Conservation (phyloP, 306 rosid genomes). For the Astragalus glycyphyllos region DNA sequence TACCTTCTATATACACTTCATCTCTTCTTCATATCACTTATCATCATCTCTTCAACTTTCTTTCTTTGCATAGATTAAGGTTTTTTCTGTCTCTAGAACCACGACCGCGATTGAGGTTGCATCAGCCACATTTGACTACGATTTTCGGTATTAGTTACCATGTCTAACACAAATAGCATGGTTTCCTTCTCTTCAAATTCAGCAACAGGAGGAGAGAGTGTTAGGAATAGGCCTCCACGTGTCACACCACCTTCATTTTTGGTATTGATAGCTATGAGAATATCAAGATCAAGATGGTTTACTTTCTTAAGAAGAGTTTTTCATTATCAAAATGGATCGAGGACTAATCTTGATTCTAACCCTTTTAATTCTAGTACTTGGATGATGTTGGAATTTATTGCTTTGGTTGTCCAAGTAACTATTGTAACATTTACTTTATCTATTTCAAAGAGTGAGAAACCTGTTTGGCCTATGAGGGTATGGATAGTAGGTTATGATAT, state of each 20-base stretch:
- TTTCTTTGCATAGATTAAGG: no score
- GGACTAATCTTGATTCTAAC: constrained; percentile 80
- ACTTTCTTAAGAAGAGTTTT: constrained; percentile 85
- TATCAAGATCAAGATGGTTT: constrained; percentile 96
- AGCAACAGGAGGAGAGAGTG: constrained; percentile 42
- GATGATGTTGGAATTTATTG: constrained; percentile 80
- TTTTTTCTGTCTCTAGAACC: no score
- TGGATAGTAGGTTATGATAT: constrained; percentile 90
- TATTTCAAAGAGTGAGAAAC: constrained; percentile 76
- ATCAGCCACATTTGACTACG: no score
- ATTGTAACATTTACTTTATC: constrained; percentile 61
- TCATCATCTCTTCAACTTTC: no score
- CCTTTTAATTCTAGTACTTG: constrained; percentile 90
- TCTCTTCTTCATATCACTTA: no score
- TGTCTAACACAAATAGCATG: constrained; percentile 47
- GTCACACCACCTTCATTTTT: constrained; percentile 53
- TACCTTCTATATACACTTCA: no score
- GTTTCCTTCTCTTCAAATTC: constrained; percentile 58
- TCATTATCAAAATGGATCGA: constrained; percentile 92
- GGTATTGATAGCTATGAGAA: constrained; percentile 71
- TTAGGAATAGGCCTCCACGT: constrained; percentile 53
- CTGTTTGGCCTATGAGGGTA: constrained; percentile 97
- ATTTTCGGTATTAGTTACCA: constrained; percentile 28
- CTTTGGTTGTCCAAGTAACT: constrained; percentile 70
- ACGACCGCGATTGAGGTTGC: no score